phyloP scores from a whole-genome alignment of 108 stramenopile genomes.

The Cyclotella cryptica region DNA sequence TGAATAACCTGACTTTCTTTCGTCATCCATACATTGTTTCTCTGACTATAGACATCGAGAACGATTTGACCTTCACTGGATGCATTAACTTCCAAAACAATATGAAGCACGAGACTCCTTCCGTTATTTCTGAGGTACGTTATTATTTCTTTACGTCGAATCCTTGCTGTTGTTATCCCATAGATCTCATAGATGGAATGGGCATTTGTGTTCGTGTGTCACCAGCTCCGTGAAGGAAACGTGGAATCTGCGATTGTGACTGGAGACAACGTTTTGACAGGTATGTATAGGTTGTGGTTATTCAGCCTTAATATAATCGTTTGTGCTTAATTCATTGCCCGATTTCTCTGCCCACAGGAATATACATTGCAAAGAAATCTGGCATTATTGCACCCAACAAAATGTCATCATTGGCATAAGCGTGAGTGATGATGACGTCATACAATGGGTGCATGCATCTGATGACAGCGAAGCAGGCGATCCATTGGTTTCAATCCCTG shows the following conservation, averaged over 20 bases:
- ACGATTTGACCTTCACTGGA: slow-evolving; percentile 55
- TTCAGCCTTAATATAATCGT: background rate
- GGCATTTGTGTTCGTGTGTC: background rate
- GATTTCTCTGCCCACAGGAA: slow-evolving; percentile 21
- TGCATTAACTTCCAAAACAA: slow-evolving; percentile 67
- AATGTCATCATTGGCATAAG: slow-evolving; percentile 50
- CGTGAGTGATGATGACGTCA: slow-evolving; percentile 21
- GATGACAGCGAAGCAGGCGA: slow-evolving; percentile 25
- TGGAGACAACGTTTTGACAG: slow-evolving; percentile 68
- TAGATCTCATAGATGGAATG: background rate
- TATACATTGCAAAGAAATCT: slow-evolving; percentile 61
- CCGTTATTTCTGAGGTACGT: slow-evolving; percentile 53
- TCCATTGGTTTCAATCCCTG: slow-evolving; percentile 9
- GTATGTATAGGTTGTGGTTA: background rate
- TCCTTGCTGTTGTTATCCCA: no score
- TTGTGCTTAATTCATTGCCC: no score
- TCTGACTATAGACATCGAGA: slow-evolving; percentile 44
- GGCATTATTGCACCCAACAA: slow-evolving; percentile 55
- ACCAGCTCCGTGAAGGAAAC: slow-evolving; percentile 52
- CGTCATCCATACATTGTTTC: background rate
- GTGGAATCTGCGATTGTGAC: slow-evolving; percentile 63
- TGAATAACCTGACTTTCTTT: background rate
- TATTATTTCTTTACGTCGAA: no score
- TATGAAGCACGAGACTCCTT: slow-evolving; percentile 56
- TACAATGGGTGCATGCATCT: slow-evolving; percentile 49